These are phyloP conservation scores for Yarrowia porcina DNA, from an alignment of 805 yeast species.

Conservation along the genomic window DNA sequence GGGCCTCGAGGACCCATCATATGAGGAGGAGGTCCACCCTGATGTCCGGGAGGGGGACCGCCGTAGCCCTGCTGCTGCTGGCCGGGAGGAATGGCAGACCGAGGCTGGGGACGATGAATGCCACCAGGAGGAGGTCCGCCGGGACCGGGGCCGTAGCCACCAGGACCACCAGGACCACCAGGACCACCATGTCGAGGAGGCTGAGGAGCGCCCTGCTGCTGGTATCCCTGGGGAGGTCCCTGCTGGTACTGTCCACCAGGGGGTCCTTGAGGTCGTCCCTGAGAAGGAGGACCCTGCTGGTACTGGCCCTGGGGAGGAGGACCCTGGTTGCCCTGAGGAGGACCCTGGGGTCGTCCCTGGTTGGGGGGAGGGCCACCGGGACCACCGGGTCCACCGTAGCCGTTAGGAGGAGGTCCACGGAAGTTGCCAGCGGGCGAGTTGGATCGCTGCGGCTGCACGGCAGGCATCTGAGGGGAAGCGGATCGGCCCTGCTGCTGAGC, in stretches of 20 bases:
- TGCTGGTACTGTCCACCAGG: not conserved
- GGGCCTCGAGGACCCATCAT: constrained; percentile 24
- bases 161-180: constrained; percentile 3
- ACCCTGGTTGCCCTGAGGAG: constrained; percentile 8
- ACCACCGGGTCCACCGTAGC: not conserved
- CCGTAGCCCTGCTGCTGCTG: constrained; percentile 9
- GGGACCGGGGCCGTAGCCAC: not conserved
- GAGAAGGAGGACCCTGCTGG: constrained; percentile 1
- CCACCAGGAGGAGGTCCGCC: constrained; percentile 5
- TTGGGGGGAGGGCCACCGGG: not conserved
- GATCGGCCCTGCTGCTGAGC: constrained; percentile 12
- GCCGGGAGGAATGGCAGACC: constrained; percentile 14
- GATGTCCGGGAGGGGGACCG: constrained; percentile 12
- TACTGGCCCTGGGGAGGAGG: not conserved
- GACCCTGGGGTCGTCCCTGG: not conserved
- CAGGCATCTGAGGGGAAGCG: constrained; percentile 14
- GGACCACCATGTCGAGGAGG: constrained; percentile 15
- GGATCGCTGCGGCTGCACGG: constrained; percentile 17
- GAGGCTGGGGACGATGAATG: constrained; percentile 21
- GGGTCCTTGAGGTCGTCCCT: not conserved
- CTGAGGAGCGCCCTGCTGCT: not conserved
- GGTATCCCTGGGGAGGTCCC: constrained; percentile 9
- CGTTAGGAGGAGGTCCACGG: constrained; percentile 23
- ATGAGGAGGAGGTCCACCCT: constrained; percentile 25
- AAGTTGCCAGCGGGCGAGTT: constrained; percentile 5